Base-by-base conservation (phyloP, 2,329 filamentous ascomycete genomes). In the Penicillium griseofulvum region DNA sequence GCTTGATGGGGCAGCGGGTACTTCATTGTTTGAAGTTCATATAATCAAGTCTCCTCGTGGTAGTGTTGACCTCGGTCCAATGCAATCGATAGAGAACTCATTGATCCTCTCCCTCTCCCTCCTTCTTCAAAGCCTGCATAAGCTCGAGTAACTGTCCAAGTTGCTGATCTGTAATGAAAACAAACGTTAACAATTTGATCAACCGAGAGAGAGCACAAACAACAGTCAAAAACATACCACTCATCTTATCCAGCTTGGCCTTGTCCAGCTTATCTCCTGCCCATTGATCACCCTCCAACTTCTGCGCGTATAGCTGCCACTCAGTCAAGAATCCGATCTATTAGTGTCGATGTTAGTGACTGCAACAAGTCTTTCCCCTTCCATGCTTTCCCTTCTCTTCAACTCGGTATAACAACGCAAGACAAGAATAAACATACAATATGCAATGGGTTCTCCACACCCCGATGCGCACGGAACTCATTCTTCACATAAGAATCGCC, bases 291-390 rank as follows among this genome's bases (percentile, higher is more conserved):
- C 92, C 93, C 69, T 97, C 93, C 16, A 99, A 78, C 70, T 91
- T 87, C 71, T 99, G 93, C 2, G 91, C 92, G 70, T 97, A 99
- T 49, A 90, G 78, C 74, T 99, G 94, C 93, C 93, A 99, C 74
- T 97, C 92, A 0, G 90, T 93, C 64, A 99, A 80, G 73, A 99
- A 99, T 1, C 93, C 94, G 66, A 97, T 91, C 91, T 96, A 62
- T 14, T 37, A 53, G 34, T 9, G 9, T 26, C 1, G 42, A 10
- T 28, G 28, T 59, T 39, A 55, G 49, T n/a, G 17, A 52, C 28
- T 29, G 42, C n/a, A n/a, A 39, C 6, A 38, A 28, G 10, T 5
- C 16, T 11, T 26, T 38, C n/a, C 12, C 12, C 38, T 14, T 43
- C 49, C 38, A 3, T 26, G 29, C 12, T 29, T 38, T 17, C 16